Base-by-base conservation (phyloP, 495 filamentous ascomycete genomes). In the Coniosporium apollinis region DNA sequence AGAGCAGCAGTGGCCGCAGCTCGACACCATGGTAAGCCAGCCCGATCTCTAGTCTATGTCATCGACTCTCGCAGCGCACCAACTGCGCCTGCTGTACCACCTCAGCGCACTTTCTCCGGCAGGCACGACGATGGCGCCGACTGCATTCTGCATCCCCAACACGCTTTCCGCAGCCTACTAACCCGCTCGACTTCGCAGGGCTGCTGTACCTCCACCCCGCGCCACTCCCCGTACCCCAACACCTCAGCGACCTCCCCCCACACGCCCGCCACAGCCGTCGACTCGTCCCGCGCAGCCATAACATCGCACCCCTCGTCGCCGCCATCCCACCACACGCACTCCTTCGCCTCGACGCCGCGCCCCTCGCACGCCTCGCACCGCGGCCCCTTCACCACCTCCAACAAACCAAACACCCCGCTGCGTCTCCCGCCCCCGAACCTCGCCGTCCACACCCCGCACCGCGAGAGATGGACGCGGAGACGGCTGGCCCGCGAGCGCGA, bases 401-500 rank as follows among this genome's bases (percentile, higher is more conserved):
- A 46, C 38, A 34, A 20, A 15, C 39, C 38, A 5, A 47, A 44
- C 36, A 2, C 3, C 1, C 44, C 44, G 13, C 21, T 50, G 8
- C 37, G 19, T 16, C 35, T 22, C 11, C 47, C 39, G 5, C 20
- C 44, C n/a, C 42, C 45, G 4, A 15, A 40, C 30, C 25, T 22
- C 5, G 18, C 11, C 21, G 22, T 19, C 16, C 57, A 20, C 41
- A 58, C 55, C 6, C 62, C 58, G 13, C 35, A 42, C 24, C 25
- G 22, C 34, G 40, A 36, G 5, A 34, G 46, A 5, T 76, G 75
- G 72, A 71, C 61, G 1, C 62, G 62, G 16, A 39, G 44, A 9
- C 46, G 56, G 37, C 46, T 65, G 3, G 53, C 43, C 33, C 42
- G 39, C 28, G 37, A 51, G 19, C 46, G 58, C 17, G 59, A 57